These are phyloP conservation scores for Fraxinus nigra DNA, from an alignment of 305 asterid genomes.

Conservation along the genomic window DNA sequence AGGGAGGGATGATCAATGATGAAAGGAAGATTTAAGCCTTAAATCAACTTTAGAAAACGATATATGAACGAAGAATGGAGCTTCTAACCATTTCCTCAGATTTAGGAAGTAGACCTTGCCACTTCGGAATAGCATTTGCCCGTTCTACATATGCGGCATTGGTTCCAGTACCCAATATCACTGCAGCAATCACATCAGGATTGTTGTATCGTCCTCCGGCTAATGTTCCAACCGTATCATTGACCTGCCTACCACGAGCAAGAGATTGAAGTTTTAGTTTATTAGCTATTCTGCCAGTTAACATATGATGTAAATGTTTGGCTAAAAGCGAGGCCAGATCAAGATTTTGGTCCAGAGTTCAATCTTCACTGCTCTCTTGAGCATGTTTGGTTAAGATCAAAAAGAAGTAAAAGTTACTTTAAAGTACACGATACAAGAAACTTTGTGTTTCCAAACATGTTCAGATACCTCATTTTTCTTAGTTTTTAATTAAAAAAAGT, in stretches of 20 bases:
- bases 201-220: conserved; percentile 70
- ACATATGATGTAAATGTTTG: neutral
- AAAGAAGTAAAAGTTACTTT: neutral
- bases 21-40: neutral
- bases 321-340: neutral
- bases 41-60: neutral
- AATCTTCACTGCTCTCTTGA: neutral
- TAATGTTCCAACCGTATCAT: conserved; percentile 92
- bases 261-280: neutral
- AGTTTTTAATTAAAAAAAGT: neutral
- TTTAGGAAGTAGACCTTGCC: conserved; percentile 66
- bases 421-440: neutral
- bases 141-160: conserved; percentile 88
- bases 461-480: neutral
- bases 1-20: neutral
- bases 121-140: conserved; percentile 70
- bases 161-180: conserved; percentile 87
- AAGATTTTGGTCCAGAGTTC: neutral
- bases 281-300: neutral
- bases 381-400: neutral
- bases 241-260: conserved; percentile 45
- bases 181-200: conserved; percentile 81
- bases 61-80: neutral
- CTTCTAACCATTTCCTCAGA: conserved; percentile 74
- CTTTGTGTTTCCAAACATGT: neutral